Base-by-base conservation (phyloP, 306 rosid genomes). In the Lupinus albus region DNA sequence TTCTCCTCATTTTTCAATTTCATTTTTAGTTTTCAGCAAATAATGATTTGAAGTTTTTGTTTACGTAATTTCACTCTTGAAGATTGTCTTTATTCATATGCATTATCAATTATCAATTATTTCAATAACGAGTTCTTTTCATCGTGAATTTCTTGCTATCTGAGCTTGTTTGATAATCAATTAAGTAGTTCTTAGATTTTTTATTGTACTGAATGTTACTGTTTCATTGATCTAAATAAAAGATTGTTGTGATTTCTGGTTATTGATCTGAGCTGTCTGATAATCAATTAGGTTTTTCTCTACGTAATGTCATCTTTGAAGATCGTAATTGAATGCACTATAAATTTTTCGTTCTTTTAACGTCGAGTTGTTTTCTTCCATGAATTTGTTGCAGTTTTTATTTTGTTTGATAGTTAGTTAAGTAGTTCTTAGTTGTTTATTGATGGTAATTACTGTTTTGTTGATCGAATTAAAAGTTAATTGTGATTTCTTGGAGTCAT, bases 401-500 rank as follows among this genome's bases (percentile, higher is more conserved):
- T 13, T 21, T 75, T 75, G 48, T 38, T 42, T 30, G 4, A 15
- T 51, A 6, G 41, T 67, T 38, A 7, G 1, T 45, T 21, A 16
- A 9, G 17, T 13, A 3, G 49, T 4, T 44, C 1, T 51, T 12
- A 15, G 44, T 45, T 21, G 11, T 21, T 65, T 57, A 35, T 11
- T n/a, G n/a, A 41, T 71, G 11, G 51, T 48, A 25, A 3, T 16
- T 20, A 62, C 60, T 53, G 66, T 76, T 69, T 57, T 35, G 69
- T 68, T 53, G 68, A 49, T 33, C 4, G 3, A 7, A 38, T 1
- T 38, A 53, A 52, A 44, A 46, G 25, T 5, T 39, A 61, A 9
- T 61, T 18, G 67, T 57, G 48, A 28, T 66, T 15, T 64, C 45
- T 71, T 57, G 12, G 61, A 25, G 38, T 17, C 12, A 38, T 60